Evolutionary conservation across 352 stramenopile species (phyloP).

Genomic region (Phytophthora sansomeana): DNA sequence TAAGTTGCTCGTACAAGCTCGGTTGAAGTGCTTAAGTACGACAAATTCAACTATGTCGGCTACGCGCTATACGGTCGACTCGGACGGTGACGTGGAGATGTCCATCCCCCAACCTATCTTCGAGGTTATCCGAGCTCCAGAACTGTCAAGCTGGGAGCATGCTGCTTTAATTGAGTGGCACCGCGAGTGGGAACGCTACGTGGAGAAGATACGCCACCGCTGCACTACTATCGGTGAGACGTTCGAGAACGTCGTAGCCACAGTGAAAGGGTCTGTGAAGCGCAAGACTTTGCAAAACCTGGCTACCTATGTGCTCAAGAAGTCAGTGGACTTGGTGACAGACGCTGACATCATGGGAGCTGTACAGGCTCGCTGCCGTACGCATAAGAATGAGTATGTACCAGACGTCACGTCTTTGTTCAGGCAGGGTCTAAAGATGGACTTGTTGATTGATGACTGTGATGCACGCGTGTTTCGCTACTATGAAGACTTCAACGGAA

Average conservation of each 20-base stretch:
- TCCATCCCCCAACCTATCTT: too few relatives aligned
- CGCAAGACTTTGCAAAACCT: conserved; percentile 8
- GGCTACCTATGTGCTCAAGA: conserved; percentile 18
- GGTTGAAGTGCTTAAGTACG: too few relatives aligned
- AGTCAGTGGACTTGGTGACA: background rate
- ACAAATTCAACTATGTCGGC: too few relatives aligned
- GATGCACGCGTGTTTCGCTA: conserved; percentile 9
- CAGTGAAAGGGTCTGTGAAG: conserved; percentile 14
- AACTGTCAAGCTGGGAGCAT: too few relatives aligned
- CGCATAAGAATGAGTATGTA: conserved; percentile 13
- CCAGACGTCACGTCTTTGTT: conserved; percentile 20
- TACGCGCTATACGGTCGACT: too few relatives aligned
- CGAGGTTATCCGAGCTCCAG: too few relatives aligned
- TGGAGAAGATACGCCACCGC: conserved; percentile 16
- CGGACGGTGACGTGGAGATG: too few relatives aligned
- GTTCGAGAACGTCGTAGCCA: conserved; percentile 19
- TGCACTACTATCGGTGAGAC: conserved; percentile 20
- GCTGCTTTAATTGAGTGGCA: too few relatives aligned
- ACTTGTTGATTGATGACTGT: conserved; percentile 12
- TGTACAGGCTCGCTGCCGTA: conserved; percentile 1
- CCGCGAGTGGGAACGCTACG: too few relatives aligned
- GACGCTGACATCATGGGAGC: conserved; percentile 14
- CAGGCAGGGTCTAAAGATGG: conserved; percentile 4
- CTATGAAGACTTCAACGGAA: too few relatives aligned
- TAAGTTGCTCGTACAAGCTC: too few relatives aligned